phyloP scores from a whole-genome alignment of 1,139 yeast species.

The Pichia sp. region DNA sequence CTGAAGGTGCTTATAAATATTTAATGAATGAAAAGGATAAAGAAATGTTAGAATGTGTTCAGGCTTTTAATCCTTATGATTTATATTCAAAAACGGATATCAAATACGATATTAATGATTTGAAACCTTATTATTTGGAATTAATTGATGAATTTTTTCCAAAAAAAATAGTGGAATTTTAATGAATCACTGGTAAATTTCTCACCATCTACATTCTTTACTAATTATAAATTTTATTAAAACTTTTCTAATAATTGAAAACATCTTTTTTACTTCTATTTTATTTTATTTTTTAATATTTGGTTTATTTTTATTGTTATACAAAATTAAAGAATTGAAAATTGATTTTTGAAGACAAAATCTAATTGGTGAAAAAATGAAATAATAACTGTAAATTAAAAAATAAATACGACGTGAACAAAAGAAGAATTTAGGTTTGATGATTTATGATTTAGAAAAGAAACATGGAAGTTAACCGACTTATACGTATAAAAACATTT shows the following conservation, averaged over 20 bases:
- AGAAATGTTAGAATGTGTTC: conserved; percentile 57
- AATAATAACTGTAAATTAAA: neutral
- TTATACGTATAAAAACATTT: neutral
- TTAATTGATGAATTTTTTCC: conserved; percentile 67
- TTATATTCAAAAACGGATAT: conserved; percentile 56
- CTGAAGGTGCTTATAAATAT: conserved; percentile 59
- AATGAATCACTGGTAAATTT: conserved; percentile 7
- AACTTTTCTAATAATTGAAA: neutral
- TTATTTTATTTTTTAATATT: neutral
- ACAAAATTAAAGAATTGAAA: neutral
- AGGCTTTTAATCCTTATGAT: conserved; percentile 63
- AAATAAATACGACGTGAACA: neutral
- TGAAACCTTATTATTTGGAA: conserved; percentile 54
- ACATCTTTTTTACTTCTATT: neutral
- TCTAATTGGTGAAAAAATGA: neutral
- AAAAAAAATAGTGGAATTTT: conserved; percentile 48
- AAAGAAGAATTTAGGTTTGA: neutral
- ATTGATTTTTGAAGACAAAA: neutral
- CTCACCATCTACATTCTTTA: neutral
- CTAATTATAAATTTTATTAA: neutral
- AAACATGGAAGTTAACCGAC: no score
- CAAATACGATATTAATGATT: conserved; percentile 38
- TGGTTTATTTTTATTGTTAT: neutral
- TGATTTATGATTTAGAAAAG: neutral
- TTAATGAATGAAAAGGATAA: conserved; percentile 61